Conservation (phyloP, 169 alveolate genomes). For the Blepharisma undulans region DNA sequence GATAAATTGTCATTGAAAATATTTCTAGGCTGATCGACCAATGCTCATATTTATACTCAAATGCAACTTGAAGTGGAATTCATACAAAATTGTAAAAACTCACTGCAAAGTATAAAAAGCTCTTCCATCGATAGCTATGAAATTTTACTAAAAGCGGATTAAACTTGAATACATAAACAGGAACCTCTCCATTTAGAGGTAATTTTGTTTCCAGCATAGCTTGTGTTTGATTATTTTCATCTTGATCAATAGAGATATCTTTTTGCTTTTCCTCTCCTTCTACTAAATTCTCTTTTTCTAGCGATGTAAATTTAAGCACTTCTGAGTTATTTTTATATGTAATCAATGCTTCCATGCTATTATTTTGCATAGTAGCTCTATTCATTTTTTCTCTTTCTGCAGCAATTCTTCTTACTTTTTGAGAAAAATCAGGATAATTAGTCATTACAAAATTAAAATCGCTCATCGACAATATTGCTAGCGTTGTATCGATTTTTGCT, state of each 20-base stretch:
- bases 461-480: constrained; percentile 51
- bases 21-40: constrained; percentile 42
- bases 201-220: neutral
- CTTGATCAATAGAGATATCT: neutral
- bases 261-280: neutral
- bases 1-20: neutral
- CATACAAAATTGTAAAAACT: constrained; percentile 50
- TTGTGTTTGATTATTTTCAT: neutral
- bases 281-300: neutral
- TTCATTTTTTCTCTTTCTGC: constrained; percentile 43
- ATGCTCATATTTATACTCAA: constrained; percentile 37
- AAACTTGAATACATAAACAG: neutral
- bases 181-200: neutral
- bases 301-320: neutral
- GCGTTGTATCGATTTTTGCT: constrained; percentile 41
- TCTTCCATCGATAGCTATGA: neutral
- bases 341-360: neutral
- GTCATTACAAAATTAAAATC: constrained; percentile 52
- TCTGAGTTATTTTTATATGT: neutral
- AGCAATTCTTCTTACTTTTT: constrained; percentile 37
- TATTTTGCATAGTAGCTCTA: neutral
- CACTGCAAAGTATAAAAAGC: neutral
- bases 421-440: constrained; percentile 51
- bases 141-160: neutral
- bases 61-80: constrained; percentile 59